Evolutionary conservation across 306 rosid species (phyloP).

Genomic region (Vachellia pachyceras): DNA sequence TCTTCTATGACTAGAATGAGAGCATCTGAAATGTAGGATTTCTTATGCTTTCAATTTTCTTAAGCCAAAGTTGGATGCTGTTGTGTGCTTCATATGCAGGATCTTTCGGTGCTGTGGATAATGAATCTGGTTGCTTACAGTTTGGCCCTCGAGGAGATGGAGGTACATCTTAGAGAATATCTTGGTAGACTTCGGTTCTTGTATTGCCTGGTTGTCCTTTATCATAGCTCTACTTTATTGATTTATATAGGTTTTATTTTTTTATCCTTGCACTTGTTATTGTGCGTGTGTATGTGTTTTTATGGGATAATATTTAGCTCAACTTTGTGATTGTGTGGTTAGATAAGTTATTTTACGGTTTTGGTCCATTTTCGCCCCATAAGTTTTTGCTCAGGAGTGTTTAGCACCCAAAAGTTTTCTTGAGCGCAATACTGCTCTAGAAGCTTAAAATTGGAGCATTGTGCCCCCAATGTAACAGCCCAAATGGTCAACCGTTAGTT

Average conservation of each 20-base stretch:
- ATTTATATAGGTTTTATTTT: background rate
- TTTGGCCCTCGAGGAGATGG: constrained; percentile 72
- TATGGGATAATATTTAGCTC: background rate
- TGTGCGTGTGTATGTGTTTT: background rate
- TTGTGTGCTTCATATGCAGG: constrained; percentile 55
- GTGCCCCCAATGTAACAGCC: no score
- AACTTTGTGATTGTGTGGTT: background rate
- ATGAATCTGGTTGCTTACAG: constrained; percentile 60
- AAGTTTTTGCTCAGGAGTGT: no score
- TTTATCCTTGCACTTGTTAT: background rate
- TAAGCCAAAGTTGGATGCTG: constrained; percentile 43
- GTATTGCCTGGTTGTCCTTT: constrained; percentile 34
- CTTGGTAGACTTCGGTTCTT: constrained; percentile 36
- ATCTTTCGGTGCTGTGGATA: constrained; percentile 47
- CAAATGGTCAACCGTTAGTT: no score
- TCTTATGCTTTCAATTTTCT: constrained; percentile 39
- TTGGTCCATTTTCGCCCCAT: no score
- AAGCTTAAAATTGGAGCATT: no score
- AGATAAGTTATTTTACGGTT: background rate
- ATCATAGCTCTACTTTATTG: constrained; percentile 2
- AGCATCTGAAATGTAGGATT: constrained; percentile 3
- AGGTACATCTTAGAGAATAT: constrained; percentile 55
- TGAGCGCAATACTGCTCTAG: no score
- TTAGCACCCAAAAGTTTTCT: no score
- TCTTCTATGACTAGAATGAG: background rate